phyloP scores from a whole-genome alignment of 768 basidiomycete species.

The Suillus sp. region DNA sequence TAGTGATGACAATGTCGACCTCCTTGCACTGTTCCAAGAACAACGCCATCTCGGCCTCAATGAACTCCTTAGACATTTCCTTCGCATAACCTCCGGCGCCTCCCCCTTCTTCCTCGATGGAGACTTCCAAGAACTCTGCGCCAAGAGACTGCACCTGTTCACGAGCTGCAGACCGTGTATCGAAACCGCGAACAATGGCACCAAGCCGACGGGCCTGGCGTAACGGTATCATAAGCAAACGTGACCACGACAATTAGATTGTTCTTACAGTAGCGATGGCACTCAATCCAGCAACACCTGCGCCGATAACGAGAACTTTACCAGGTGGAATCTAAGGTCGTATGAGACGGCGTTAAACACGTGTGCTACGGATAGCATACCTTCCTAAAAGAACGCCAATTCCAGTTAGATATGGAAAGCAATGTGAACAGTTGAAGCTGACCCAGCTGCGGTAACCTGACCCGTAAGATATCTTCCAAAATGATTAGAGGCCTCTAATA shows the following conservation, averaged over 20 bases:
- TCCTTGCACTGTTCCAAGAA: conserved; percentile 89
- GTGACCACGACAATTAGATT: background rate
- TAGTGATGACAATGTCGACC: conserved; percentile 88
- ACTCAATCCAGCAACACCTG: conserved; percentile 86
- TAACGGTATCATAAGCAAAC: background rate
- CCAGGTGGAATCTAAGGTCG: conserved; percentile 72
- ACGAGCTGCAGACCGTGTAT: conserved; percentile 80
- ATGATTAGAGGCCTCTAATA: conserved; percentile 86
- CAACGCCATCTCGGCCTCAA: conserved; percentile 85
- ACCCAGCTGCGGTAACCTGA: conserved; percentile 91
- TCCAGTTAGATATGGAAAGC: conserved; percentile 10
- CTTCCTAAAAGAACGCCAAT: conserved; percentile 39
- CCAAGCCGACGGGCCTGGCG: conserved; percentile 76
- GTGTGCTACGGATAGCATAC: conserved; percentile 26
- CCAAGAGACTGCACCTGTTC: conserved; percentile 91
- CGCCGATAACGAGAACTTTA: conserved; percentile 86
- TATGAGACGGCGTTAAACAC: conserved; percentile 21
- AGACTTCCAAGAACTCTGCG: conserved; percentile 87
- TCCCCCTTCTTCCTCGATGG: conserved; percentile 77
- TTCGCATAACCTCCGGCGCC: conserved; percentile 88
- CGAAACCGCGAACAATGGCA: conserved; percentile 87
- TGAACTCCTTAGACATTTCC: conserved; percentile 88
- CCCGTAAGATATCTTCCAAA: conserved; percentile 90
- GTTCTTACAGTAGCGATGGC: conserved; percentile 76
- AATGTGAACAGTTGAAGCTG: conserved; percentile 32